These are phyloP conservation scores for Xylaria intraflava DNA, from an alignment of 495 filamentous ascomycete genomes.

Conservation along the genomic window DNA sequence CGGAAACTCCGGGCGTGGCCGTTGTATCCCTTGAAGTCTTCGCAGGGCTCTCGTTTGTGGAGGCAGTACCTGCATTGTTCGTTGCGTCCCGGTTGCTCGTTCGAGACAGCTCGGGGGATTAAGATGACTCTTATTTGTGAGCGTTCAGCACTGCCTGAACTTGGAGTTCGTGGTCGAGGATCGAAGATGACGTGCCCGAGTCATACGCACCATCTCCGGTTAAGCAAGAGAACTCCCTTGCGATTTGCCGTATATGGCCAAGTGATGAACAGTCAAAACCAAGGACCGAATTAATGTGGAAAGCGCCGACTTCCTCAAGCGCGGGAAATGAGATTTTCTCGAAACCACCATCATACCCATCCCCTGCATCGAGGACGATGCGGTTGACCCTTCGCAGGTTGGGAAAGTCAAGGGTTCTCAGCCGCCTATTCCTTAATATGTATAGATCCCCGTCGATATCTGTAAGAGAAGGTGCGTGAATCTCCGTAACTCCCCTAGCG, in stretches of 20 bases:
- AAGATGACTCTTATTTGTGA: neutral
- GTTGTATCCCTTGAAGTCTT: neutral
- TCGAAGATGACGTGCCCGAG: neutral
- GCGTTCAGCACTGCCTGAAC: neutral
- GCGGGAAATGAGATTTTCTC: neutral
- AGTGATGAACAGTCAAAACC: neutral
- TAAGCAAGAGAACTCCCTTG: neutral
- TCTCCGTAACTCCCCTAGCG: neutral
- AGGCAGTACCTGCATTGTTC: neutral
- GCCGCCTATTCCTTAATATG: neutral
- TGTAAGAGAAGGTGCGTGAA: neutral
- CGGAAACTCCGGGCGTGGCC: neutral
- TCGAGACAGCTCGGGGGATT: neutral
- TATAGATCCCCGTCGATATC: neutral
- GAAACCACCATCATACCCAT: neutral
- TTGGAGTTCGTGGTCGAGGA: neutral
- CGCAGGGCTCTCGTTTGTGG: neutral
- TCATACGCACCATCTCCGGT: neutral
- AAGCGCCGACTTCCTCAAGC: conserved; percentile 1
- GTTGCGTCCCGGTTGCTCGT: neutral
- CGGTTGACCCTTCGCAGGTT: neutral
- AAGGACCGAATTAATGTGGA: neutral
- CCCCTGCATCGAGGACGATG: neutral
- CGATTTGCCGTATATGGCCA: neutral
- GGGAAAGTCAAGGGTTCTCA: neutral